Evolutionary conservation across 78 protist genomes (phyloP).

Genomic region (Bodo saltans): DNA sequence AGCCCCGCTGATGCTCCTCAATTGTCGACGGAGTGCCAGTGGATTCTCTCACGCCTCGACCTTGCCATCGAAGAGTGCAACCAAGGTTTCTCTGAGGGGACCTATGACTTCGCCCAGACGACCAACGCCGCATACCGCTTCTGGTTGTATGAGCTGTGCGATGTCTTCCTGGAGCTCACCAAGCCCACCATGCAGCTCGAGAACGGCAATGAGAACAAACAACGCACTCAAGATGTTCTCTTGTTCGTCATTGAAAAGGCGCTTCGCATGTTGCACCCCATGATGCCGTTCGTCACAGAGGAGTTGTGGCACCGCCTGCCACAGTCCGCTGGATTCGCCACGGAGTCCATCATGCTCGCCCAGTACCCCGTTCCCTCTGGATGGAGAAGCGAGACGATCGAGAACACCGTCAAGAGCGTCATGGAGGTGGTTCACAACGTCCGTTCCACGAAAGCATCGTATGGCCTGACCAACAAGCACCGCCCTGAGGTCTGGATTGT

Average conservation of each 20-base stretch:
- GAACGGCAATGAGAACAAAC: not conserved
- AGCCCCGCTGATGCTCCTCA: not conserved
- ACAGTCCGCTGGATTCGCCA: slow-evolving; percentile 69
- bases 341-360: slow-evolving; percentile 55
- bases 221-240: not conserved
- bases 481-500: not conserved
- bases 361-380: slow-evolving; percentile 43
- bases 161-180: slow-evolving; percentile 80
- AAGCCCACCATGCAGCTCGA: slow-evolving; percentile 46
- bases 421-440: slow-evolving; percentile 7
- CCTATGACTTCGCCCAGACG: slow-evolving; percentile 61
- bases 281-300: slow-evolving; percentile 97
- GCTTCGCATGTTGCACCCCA: slow-evolving; percentile 87
- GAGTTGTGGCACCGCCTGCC: slow-evolving; percentile 69
- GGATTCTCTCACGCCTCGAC: slow-evolving; percentile 83
- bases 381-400: not conserved
- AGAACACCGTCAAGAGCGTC: slow-evolving; percentile 2
- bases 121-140: slow-evolving; percentile 68
- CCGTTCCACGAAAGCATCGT: slow-evolving; percentile 34
- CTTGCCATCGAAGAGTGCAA: slow-evolving; percentile 39
- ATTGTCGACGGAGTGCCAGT: slow-evolving; percentile 55
- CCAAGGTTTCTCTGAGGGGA: slow-evolving; percentile 30
- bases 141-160: slow-evolving; percentile 84
- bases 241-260: slow-evolving; percentile 72
- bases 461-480: not conserved